Percentiles rank a stretch among this genome's conserved stretches.
phyloP scores from a whole-genome alignment of 2,329 filamentous ascomycete genomes.

The Cytospora piceicola region DNA sequence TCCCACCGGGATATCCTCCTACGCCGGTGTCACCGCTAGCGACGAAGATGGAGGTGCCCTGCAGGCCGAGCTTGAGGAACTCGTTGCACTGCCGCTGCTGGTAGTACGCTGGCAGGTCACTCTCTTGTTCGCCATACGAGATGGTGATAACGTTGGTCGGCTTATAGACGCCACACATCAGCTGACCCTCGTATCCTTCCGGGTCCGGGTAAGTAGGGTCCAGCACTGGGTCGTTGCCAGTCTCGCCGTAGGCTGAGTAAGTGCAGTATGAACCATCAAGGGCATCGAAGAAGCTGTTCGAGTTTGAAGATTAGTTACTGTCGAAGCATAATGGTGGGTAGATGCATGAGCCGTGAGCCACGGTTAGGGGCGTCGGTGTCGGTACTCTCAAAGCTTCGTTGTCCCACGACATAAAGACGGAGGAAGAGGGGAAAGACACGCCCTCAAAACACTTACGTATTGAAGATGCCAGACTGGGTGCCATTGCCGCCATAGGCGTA shows the following conservation, averaged over 20 bases:
- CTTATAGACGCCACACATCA: slow-evolving; percentile 44
- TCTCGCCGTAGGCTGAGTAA: slow-evolving; percentile 51
- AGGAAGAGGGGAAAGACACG: neutral
- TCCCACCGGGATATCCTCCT: slow-evolving; percentile 33
- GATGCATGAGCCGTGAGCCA: neutral
- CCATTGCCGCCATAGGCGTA: slow-evolving; percentile 38
- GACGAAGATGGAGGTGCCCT: slow-evolving; percentile 52
- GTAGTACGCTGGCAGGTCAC: slow-evolving; percentile 57
- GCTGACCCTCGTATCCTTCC: slow-evolving; percentile 51
- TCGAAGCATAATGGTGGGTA: neutral
- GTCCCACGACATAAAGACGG: neutral
- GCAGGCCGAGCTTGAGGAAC: slow-evolving; percentile 57
- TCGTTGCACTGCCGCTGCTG: slow-evolving; percentile 55
- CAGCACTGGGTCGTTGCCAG: slow-evolving; percentile 46
- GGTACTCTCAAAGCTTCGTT: neutral
- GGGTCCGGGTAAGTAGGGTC: slow-evolving; percentile 56
- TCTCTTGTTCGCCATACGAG: slow-evolving; percentile 59
- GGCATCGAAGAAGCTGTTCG: slow-evolving; percentile 50
- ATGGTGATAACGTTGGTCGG: slow-evolving; percentile 62
- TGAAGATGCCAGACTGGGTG: slow-evolving; percentile 16
- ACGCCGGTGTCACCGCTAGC: slow-evolving; percentile 55
- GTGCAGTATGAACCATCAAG: slow-evolving; percentile 56
- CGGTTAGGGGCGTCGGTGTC: neutral
- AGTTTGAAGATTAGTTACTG: slow-evolving; percentile 35
- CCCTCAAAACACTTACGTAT: neutral